phyloP scores from a whole-genome alignment of 2,329 filamentous ascomycete species.

The Mariannaea sp. region DNA sequence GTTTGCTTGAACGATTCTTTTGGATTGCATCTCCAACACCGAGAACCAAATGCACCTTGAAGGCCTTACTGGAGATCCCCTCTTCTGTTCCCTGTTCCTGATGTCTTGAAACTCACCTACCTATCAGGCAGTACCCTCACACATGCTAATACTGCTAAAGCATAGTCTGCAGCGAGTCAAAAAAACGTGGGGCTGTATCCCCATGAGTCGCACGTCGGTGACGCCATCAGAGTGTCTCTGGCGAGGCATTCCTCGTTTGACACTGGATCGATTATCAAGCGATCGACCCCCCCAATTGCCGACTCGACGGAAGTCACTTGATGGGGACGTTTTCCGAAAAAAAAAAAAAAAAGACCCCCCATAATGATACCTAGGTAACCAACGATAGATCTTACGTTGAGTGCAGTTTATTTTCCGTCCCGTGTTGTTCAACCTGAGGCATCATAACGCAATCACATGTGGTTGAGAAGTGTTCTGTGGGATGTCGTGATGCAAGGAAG shows the following conservation, averaged over 20 bases:
- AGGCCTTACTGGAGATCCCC: too few relatives aligned
- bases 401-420: not conserved
- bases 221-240: conserved; percentile 23
- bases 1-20: too few relatives aligned
- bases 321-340: too few relatives aligned
- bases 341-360: too few relatives aligned
- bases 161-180: not conserved
- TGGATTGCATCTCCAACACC: not conserved
- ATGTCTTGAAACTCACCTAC: not conserved
- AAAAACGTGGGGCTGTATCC: conserved; percentile 11
- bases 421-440: not conserved
- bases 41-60: too few relatives aligned
- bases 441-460: not conserved
- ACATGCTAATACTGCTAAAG: too few relatives aligned
- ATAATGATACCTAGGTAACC: too few relatives aligned
- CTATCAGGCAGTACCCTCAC: too few relatives aligned
- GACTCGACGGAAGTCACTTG: too few relatives aligned
- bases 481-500: not conserved
- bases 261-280: conserved; percentile 10
- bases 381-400: too few relatives aligned
- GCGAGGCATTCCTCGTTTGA: conserved; percentile 10
- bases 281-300: too few relatives aligned
- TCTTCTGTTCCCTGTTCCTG: not conserved
- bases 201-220: conserved; percentile 23
- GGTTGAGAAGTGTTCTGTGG: not conserved